A percentile compares a stretch with the other conserved stretches of the same genome.
phyloP scores from a whole-genome alignment of 768 basidiomycete genomes.

The Leccinum rimulosum region DNA sequence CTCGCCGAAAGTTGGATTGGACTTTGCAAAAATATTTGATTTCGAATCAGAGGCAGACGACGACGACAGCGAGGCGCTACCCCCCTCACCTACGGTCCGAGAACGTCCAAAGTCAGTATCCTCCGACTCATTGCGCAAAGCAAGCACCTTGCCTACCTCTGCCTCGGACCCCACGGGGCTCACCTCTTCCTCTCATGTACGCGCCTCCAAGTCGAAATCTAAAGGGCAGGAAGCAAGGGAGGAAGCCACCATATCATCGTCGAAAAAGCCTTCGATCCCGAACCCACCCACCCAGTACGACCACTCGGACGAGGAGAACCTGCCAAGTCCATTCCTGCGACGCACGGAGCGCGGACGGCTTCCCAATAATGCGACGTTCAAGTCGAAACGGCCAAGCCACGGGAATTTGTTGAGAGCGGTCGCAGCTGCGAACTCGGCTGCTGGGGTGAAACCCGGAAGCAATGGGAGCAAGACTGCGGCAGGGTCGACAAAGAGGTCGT shows the following conservation, averaged over 20 bases:
- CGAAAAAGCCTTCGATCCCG: slow-evolving; percentile 18
- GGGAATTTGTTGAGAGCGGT: slow-evolving; percentile 57
- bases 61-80: slow-evolving; percentile 31
- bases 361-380: slow-evolving; percentile 11
- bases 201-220: slow-evolving; percentile 14
- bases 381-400: slow-evolving; percentile 44
- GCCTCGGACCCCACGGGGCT: slow-evolving; percentile 40
- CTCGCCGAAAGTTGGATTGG: slow-evolving; percentile 68
- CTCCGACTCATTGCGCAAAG: slow-evolving; percentile 8
- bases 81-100: slow-evolving; percentile 49
- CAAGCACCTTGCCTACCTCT: slow-evolving; percentile 34
- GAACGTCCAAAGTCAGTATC: slow-evolving; percentile 35
- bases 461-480: slow-evolving; percentile 7
- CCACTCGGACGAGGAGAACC: slow-evolving; percentile 74
- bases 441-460: slow-evolving; percentile 21
- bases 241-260: not conserved
- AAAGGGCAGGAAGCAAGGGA: not conserved
- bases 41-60: slow-evolving; percentile 39
- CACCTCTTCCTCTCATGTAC: slow-evolving; percentile 18
- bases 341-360: slow-evolving; percentile 42
- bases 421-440: slow-evolving; percentile 52
- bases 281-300: slow-evolving; percentile 53
- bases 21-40: slow-evolving; percentile 79
- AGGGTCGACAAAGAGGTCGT: slow-evolving; percentile 7
- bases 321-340: slow-evolving; percentile 82